phyloP scores from a whole-genome alignment of 2,329 filamentous ascomycete species.

The Aspergillus niger region DNA sequence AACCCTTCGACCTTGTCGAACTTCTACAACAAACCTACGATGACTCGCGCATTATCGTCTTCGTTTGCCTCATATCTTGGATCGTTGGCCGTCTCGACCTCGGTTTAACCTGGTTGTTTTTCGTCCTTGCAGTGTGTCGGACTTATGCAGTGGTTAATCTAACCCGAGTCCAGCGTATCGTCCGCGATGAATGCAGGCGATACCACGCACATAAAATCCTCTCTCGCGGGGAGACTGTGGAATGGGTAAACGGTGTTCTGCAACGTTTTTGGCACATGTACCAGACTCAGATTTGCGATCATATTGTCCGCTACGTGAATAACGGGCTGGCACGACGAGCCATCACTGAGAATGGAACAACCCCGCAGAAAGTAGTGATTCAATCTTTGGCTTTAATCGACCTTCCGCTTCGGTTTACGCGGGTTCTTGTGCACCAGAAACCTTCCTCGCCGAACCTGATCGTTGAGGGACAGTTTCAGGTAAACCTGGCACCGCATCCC shows the following conservation, averaged over 20 bases:
- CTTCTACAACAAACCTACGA: constrained; percentile 18
- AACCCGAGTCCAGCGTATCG: constrained; percentile 15
- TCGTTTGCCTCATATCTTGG: constrained; percentile 20
- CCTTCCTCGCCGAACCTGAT: constrained; percentile 17
- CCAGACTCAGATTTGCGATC: constrained; percentile 14
- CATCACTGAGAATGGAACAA: neutral
- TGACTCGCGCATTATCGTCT: constrained; percentile 20
- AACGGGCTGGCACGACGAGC: constrained; percentile 13
- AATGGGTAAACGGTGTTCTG: constrained; percentile 18
- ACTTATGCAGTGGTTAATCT: constrained; percentile 16
- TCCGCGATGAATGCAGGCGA: constrained; percentile 17
- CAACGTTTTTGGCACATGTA: constrained; percentile 21
- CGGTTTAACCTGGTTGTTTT: constrained; percentile 13
- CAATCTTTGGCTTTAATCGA: constrained; percentile 17
- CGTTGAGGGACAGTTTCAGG: constrained; percentile 15
- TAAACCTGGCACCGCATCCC: constrained; percentile 13
- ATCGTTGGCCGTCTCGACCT: constrained; percentile 16
- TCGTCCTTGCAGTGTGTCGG: constrained; percentile 19
- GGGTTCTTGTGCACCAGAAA: constrained; percentile 7
- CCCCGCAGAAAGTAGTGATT: constrained; percentile 15
- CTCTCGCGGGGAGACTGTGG: constrained; percentile 15
- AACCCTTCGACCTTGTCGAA: constrained; percentile 1
- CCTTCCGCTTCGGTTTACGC: constrained; percentile 15
- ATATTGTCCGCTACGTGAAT: constrained; percentile 19
- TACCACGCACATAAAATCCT: constrained; percentile 15